Percentiles rank a stretch among this genome's conserved stretches.
phyloP scores from a whole-genome alignment of 805 yeast genomes.

The Blastobotrys attinorum region DNA sequence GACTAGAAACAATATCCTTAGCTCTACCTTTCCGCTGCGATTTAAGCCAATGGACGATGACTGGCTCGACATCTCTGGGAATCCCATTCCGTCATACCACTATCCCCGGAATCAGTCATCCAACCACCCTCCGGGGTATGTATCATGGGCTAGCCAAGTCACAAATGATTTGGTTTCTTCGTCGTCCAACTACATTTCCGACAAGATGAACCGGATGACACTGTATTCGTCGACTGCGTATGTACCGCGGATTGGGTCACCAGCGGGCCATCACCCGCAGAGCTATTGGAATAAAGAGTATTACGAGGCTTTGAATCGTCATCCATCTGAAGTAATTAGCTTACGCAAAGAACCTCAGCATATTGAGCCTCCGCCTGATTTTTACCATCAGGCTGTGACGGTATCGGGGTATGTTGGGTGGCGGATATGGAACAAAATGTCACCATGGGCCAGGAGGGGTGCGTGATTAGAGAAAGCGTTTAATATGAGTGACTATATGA shows the following conservation, averaged over 20 bases:
- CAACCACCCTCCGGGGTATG: slow-evolving; percentile 3
- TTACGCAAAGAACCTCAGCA: too few species aligned
- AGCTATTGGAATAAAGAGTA: not conserved
- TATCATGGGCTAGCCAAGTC: slow-evolving; percentile 15
- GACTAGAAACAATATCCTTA: slow-evolving; percentile 11
- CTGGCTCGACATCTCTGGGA: slow-evolving; percentile 15
- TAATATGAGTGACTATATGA: too few species aligned
- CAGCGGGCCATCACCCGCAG: not conserved
- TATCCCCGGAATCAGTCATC: not conserved
- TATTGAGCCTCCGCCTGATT: slow-evolving; percentile 5
- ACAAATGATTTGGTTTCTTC: slow-evolving; percentile 17
- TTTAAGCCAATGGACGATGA: slow-evolving; percentile 21
- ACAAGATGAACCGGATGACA: slow-evolving; percentile 7
- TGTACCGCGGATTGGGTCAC: not conserved
- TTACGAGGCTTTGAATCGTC: too few species aligned
- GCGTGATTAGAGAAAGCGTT: too few species aligned
- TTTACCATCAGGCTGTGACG: slow-evolving; percentile 16
- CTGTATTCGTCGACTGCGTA: not conserved
- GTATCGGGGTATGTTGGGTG: slow-evolving; percentile 19
- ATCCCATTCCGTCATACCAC: slow-evolving; percentile 4
- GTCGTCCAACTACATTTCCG: slow-evolving; percentile 14
- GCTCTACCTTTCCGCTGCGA: slow-evolving; percentile 12
- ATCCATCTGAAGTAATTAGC: too few species aligned
- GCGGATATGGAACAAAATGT: slow-evolving; percentile 12
- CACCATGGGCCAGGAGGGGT: not conserved